Percentiles rank a stretch among this genome's conserved stretches.
These are phyloP conservation scores for Misopates orontium DNA, from an alignment of 257 asterid species.

Conservation along the genomic window DNA sequence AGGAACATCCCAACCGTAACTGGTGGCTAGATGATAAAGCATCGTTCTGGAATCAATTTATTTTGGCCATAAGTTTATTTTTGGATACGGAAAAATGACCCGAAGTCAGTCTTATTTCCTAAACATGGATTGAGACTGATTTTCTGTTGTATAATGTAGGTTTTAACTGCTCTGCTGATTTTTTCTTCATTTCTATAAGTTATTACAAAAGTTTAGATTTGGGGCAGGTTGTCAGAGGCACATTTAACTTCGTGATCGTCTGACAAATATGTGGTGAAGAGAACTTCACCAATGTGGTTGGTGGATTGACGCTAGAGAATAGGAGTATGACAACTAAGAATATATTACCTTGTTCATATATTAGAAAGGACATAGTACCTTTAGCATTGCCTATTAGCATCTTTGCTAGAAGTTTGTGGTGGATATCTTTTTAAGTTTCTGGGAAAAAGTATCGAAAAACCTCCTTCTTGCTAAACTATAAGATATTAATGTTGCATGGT, in stretches of 20 bases:
- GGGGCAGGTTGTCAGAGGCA: not conserved
- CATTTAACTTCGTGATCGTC: not conserved
- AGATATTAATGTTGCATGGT: no score
- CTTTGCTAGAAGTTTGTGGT: no score
- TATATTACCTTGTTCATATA: not conserved
- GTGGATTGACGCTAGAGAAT: not conserved
- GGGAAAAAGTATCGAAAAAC: no score
- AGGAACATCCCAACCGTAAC: not conserved
- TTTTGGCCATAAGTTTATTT: not conserved
- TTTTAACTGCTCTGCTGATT: not conserved
- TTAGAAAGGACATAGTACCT: not conserved
- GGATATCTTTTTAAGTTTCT: no score
- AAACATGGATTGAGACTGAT: not conserved
- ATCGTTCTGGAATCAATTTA: not conserved
- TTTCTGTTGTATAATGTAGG: not conserved
- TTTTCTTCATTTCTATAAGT: not conserved
- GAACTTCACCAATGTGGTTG: constrained; percentile 1
- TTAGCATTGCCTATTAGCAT: not conserved
- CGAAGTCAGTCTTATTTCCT: not conserved
- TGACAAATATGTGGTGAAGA: not conserved
- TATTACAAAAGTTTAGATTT: not conserved
- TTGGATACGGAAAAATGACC: not conserved
- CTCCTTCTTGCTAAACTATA: no score
- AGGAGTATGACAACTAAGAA: constrained; percentile 3
- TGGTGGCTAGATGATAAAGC: not conserved